Conservation (phyloP, 495 filamentous ascomycete genomes). For the Penicillium samsonianum region DNA sequence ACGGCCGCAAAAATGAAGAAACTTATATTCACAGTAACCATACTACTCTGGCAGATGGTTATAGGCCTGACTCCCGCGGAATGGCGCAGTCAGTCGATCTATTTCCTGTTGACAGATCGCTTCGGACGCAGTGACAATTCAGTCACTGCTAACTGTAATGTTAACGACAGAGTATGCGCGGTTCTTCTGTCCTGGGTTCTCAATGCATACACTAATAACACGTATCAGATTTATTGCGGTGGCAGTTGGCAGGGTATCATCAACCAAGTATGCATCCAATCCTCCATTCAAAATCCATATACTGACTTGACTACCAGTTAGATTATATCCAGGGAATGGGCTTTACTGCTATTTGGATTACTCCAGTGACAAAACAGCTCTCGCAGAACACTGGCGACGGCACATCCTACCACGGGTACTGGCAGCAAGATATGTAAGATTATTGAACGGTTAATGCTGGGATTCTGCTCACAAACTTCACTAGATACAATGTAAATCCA, state of each 20-base stretch:
- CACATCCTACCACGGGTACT: constrained; percentile 72
- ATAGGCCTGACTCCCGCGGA: constrained; percentile 44
- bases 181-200: too few relatives aligned
- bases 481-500: constrained; percentile 59
- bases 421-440: constrained; percentile 65
- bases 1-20: background rate
- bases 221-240: constrained; percentile 62
- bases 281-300: background rate
- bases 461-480: background rate
- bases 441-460: background rate
- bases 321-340: constrained; percentile 71
- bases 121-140: constrained; percentile 69
- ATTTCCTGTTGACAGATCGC: constrained; percentile 74
- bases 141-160: constrained; percentile 55
- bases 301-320: constrained; percentile 24
- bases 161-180: constrained; percentile 36
- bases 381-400: constrained; percentile 53
- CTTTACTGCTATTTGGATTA: constrained; percentile 83
- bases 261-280: constrained; percentile 51
- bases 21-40: background rate
- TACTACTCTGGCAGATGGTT: constrained; percentile 18
- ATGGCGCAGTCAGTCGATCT: constrained; percentile 68
- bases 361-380: constrained; percentile 67
- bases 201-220: background rate
- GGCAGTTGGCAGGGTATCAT: constrained; percentile 74